Conservation (phyloP, 768 basidiomycete genomes). For the Sporobolomyces pararoseus region DNA sequence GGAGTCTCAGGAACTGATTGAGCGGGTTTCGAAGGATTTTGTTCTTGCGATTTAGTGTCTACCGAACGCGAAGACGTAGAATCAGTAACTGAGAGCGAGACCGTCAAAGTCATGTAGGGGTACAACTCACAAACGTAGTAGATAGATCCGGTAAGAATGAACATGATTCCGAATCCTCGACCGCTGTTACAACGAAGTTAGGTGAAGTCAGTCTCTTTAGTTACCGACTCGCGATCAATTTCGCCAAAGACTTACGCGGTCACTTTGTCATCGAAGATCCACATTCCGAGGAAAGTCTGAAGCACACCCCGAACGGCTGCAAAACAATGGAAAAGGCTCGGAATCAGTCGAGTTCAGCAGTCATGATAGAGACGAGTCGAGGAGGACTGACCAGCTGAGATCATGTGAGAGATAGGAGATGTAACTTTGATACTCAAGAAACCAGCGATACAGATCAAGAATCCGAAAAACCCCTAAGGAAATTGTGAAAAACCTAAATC, state of each 20-base stretch:
- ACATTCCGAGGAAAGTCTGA: conserved; percentile 76
- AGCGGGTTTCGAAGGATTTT: conserved; percentile 1
- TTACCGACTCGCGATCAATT: neutral
- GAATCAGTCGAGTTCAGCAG: neutral
- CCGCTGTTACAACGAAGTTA: conserved; percentile 56
- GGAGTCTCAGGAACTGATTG: neutral
- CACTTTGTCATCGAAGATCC: conserved; percentile 75
- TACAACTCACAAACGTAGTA: conserved; percentile 57
- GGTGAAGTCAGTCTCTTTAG: conserved; percentile 23
- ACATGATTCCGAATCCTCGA: conserved; percentile 71
- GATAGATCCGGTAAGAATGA: conserved; percentile 74
- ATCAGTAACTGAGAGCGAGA: neutral
- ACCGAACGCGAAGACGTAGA: neutral
- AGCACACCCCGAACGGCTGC: conserved; percentile 84
- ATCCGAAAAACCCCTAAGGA: conserved; percentile 86
- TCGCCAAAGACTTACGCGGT: conserved; percentile 58
- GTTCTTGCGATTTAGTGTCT: conserved; percentile 42
- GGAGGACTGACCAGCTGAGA: conserved; percentile 59
- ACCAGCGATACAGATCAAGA: conserved; percentile 90
- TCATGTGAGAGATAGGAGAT: conserved; percentile 95
- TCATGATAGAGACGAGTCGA: neutral
- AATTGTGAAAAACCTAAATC: neutral
- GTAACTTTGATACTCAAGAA: conserved; percentile 94
- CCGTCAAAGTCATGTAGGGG: too few species aligned
- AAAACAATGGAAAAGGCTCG: neutral